These are phyloP conservation scores for Kodamaea derodonti DNA, from an alignment of 1,139 yeast genomes.

Conservation along the genomic window DNA sequence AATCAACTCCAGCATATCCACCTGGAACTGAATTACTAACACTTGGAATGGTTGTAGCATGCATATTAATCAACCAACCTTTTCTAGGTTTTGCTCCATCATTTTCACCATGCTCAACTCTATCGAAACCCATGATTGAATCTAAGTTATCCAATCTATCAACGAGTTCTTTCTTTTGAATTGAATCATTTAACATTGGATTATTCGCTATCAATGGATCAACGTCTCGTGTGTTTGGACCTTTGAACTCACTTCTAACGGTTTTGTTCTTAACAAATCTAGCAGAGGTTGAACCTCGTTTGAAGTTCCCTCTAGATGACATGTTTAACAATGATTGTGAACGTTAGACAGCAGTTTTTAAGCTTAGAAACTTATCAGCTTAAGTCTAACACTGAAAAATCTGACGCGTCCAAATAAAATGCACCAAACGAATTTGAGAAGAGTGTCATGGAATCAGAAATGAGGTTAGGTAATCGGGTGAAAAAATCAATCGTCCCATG, in stretches of 20 bases:
- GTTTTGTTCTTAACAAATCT: constrained; percentile 48
- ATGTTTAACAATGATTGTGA: not conserved
- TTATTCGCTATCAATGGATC: constrained; percentile 25
- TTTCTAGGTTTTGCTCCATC: constrained; percentile 51
- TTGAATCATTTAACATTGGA: constrained; percentile 41
- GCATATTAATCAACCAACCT: constrained; percentile 94
- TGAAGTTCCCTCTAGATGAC: constrained; percentile 18
- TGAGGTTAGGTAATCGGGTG: too few relatives aligned
- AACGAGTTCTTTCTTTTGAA: constrained; percentile 39
- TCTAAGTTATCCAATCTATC: constrained; percentile 63
- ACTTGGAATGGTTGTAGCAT: constrained; percentile 58
- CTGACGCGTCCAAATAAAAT: too few relatives aligned
- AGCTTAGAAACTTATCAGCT: too few relatives aligned
- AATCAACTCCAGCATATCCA: constrained; percentile 79
- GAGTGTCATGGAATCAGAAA: too few relatives aligned
- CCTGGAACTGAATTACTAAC: constrained; percentile 58
- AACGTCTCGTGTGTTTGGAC: constrained; percentile 5
- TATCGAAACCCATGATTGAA: constrained; percentile 77
- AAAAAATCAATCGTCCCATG: too few relatives aligned
- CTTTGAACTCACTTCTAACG: constrained; percentile 15
- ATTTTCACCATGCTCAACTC: constrained; percentile 61
- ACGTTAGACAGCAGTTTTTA: too few relatives aligned
- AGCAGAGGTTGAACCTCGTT: constrained; percentile 51
- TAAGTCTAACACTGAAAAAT: too few relatives aligned
- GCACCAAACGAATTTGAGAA: too few relatives aligned